phyloP scores from a whole-genome alignment of 2,329 filamentous ascomycete species.

The Zasmidium citrigriseum region DNA sequence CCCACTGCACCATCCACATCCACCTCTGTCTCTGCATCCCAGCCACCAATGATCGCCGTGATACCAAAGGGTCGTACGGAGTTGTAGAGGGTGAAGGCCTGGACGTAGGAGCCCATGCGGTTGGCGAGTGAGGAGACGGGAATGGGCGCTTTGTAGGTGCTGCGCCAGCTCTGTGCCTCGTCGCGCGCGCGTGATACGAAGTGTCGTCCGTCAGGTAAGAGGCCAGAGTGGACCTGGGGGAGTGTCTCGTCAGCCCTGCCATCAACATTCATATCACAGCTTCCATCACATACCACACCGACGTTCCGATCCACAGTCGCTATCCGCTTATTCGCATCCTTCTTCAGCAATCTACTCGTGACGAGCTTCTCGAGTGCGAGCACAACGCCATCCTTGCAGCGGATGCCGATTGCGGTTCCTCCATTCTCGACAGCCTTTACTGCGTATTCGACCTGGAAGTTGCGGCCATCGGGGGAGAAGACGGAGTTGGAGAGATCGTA shows the following conservation, averaged over 20 bases:
- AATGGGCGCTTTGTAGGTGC: conserved; percentile 92
- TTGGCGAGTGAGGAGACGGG: conserved; percentile 83
- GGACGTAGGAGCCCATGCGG: conserved; percentile 92
- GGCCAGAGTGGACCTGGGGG: conserved; percentile 81
- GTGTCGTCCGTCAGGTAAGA: conserved; percentile 92
- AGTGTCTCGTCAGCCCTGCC: conserved; percentile 11
- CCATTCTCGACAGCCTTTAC: conserved; percentile 98
- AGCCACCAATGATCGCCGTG: conserved; percentile 89
- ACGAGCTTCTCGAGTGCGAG: conserved; percentile 96
- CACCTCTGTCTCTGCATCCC: conserved; percentile 83
- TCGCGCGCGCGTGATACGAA: conserved; percentile 93
- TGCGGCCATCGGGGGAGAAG: conserved; percentile 97
- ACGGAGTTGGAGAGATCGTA: conserved; percentile 99
- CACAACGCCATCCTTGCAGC: conserved; percentile 95
- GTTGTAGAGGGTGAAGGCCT: conserved; percentile 96
- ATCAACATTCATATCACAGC: background rate
- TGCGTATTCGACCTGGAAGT: conserved; percentile 98
- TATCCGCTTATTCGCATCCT: conserved; percentile 95
- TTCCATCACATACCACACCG: conserved; percentile 71
- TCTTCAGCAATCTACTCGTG: conserved; percentile 91
- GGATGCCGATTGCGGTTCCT: conserved; percentile 92
- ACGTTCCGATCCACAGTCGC: conserved; percentile 90
- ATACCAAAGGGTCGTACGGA: conserved; percentile 96
- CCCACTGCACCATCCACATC: conserved; percentile 91
- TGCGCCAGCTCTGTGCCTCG: conserved; percentile 88